Evolutionary conservation across 2,329 filamentous ascomycete species (phyloP), one percentile per base, ranked within the genome.

Genomic region (Fusarium verrucosum): DNA sequence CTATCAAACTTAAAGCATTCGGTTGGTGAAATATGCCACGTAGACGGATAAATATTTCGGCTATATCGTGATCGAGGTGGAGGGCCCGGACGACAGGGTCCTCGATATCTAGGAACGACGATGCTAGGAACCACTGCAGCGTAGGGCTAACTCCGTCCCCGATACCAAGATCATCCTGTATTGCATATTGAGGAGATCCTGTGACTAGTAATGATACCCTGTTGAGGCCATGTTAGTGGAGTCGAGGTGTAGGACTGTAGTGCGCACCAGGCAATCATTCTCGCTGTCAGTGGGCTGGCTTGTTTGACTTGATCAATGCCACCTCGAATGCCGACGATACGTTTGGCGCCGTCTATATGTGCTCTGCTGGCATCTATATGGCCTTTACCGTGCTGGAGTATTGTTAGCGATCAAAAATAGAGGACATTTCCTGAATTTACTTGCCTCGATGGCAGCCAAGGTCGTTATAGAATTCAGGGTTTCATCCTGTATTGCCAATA

Each of bases 191-290:
- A 17, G 85, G 85, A 22, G 66, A 47, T 9, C 82, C 81, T 56
- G 76, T 83, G 7, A 87, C 78, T 5, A 87, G 75, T 78, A 87
- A 78, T 0, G 84, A 84, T n/a, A 87, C 83, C 85, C 85, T 87
- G 3, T 9, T 10, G 11, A 16, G 4, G 16, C 6, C 1, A 3
- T 4, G 1, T 66, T 16, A 61, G 59, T 10, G 40, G 22, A 37
- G 19, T 16, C 1, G 0, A 1, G 4, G 3, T 7, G 1, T 7
- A 5, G n/a, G 4, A 13, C 11, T 4, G 9, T 5, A 23, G 1
- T 66, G 23, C 80, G 73, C 68, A 84, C 83, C 83, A 85, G 58
- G 78, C 76, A 10, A 85, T 74, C 83, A 86, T 86, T 51, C 83
- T 80, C 9, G 82, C 83, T 1, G 82, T 85, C 1, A 86, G 76